Conservation (phyloP, 83 land plant species). For the Picea mariana region DNA sequence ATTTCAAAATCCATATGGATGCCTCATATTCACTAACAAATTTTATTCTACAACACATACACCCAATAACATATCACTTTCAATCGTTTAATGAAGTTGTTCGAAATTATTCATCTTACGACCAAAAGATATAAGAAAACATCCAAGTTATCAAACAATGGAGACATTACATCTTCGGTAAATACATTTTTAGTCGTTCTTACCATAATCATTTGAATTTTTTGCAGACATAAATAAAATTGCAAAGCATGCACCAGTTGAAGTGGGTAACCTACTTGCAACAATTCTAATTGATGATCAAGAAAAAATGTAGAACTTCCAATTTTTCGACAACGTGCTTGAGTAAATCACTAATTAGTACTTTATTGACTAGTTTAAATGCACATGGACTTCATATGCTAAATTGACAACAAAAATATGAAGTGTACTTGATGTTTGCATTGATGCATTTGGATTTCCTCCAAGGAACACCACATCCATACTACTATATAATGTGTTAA, state of each 20-base stretch:
- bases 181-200: not conserved
- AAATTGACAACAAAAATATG: not conserved
- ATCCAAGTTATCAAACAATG: not conserved
- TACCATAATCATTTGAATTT: not conserved
- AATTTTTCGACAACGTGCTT: not conserved
- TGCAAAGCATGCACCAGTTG: not conserved
- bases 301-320: not conserved
- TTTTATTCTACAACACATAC: no score
- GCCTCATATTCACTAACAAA: no score
- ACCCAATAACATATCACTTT: no score
- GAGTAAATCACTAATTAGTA: not conserved
- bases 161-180: not conserved
- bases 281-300: conserved; percentile 1
- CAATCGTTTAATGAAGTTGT: no score
- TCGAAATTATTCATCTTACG: no score
- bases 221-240: not conserved
- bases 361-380: not conserved
- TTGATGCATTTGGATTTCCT: not conserved
- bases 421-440: not conserved
- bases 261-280: not conserved
- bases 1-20: no score
- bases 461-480: not conserved
- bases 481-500: not conserved
- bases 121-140: not conserved
- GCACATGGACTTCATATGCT: not conserved